Evolutionary conservation across 2,329 filamentous ascomycete genomes (phyloP).

Genomic region (Domatiomyces globalis): DNA sequence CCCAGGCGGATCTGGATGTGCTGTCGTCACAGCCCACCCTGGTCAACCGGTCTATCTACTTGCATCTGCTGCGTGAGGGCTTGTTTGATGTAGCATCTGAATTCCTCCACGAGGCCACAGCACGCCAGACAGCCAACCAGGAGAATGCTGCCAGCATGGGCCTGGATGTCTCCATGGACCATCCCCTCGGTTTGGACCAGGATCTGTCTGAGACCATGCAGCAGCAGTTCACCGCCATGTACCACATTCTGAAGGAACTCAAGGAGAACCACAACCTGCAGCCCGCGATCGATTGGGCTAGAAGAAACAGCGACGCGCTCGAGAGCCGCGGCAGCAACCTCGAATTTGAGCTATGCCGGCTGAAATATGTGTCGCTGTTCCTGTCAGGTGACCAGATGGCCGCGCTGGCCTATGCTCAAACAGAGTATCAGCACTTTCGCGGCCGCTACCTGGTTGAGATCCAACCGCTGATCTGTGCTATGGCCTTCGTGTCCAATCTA

Average conservation of each 20-base stretch:
- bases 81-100: slow-evolving; percentile 78
- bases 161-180: slow-evolving; percentile 18
- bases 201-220: slow-evolving; percentile 37
- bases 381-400: slow-evolving; percentile 45
- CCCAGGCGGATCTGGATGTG: slow-evolving; percentile 67
- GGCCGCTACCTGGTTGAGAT: slow-evolving; percentile 64
- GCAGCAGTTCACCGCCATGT: slow-evolving; percentile 75
- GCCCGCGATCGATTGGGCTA: slow-evolving; percentile 80
- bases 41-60: slow-evolving; percentile 85
- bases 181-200: slow-evolving; percentile 15
- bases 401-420: slow-evolving; percentile 62
- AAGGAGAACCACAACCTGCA: slow-evolving; percentile 56
- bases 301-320: slow-evolving; percentile 52
- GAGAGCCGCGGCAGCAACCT: slow-evolving; percentile 79
- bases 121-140: slow-evolving; percentile 17
- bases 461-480: slow-evolving; percentile 63
- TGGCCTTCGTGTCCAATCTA: slow-evolving; percentile 67
- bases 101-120: slow-evolving; percentile 56
- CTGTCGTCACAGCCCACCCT: slow-evolving; percentile 60
- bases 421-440: slow-evolving; percentile 61
- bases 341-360: slow-evolving; percentile 81
- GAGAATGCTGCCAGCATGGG: slow-evolving; percentile 21
- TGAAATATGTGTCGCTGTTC: slow-evolving; percentile 85
- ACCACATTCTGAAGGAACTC: slow-evolving; percentile 68
- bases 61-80: slow-evolving; percentile 90